These are phyloP conservation scores for Fraxinus dipetala DNA, from an alignment of 305 asterid genomes.

Conservation along the genomic window DNA sequence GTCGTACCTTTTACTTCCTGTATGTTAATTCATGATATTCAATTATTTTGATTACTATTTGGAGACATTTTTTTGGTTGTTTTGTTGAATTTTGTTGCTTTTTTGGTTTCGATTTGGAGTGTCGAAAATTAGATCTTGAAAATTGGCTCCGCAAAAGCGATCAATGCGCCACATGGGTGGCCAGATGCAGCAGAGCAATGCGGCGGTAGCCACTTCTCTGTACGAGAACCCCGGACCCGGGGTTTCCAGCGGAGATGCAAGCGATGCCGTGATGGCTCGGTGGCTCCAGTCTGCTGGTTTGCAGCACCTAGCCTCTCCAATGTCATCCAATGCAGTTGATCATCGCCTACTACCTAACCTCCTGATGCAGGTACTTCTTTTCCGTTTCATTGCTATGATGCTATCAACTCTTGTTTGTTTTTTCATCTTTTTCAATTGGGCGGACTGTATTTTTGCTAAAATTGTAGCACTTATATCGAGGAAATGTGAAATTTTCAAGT, in stretches of 20 bases:
- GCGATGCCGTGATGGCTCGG: constrained; percentile 55
- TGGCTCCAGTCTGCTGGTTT: constrained; percentile 99
- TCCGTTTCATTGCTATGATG: not conserved
- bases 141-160: constrained; percentile 59
- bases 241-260: constrained; percentile 37
- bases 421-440: not conserved
- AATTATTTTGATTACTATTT: not conserved
- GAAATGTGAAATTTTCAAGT: not conserved
- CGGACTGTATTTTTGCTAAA: not conserved
- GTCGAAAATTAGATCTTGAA: constrained; percentile 34
- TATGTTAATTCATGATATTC: not conserved
- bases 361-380: constrained; percentile 74
- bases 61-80: not conserved
- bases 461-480: not conserved
- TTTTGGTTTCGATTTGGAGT: not conserved
- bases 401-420: not conserved
- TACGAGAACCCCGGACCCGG: constrained; percentile 49
- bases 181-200: constrained; percentile 58
- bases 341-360: constrained; percentile 72
- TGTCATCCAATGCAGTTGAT: constrained; percentile 74
- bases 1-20: not conserved
- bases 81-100: not conserved
- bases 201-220: constrained; percentile 45
- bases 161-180: constrained; percentile 65
- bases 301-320: constrained; percentile 97